Conservation (phyloP, 768 basidiomycete genomes). For the Agaricus sinodeliciosus region DNA sequence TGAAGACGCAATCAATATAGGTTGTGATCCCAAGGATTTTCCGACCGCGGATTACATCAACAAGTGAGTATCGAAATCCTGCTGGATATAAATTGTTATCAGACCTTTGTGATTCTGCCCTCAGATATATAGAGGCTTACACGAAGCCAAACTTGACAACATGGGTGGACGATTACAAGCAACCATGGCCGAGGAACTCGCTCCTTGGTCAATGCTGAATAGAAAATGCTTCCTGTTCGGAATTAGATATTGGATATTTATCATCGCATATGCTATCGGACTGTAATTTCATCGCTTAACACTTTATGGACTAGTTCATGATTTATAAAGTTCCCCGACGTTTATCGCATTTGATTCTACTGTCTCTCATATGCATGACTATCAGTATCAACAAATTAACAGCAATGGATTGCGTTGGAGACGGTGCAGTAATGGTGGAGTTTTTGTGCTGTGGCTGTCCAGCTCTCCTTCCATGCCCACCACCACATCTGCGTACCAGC, state of each 20-base stretch:
- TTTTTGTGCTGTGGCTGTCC: background rate
- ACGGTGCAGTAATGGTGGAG: no score
- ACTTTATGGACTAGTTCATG: no score
- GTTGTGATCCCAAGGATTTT: conserved; percentile 60
- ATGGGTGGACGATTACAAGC: conserved; percentile 43
- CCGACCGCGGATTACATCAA: conserved; percentile 74
- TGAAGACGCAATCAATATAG: conserved; percentile 52
- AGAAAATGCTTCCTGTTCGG: background rate
- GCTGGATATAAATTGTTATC: background rate
- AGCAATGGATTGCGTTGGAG: no score
- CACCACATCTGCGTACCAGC: conserved; percentile 15
- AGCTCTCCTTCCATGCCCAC: background rate
- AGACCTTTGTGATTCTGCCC: background rate
- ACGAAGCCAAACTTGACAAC: conserved; percentile 58
- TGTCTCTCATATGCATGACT: no score
- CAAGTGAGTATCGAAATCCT: conserved; percentile 29
- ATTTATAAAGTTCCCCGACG: no score
- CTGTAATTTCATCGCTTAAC: no score
- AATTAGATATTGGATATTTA: no score
- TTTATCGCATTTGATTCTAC: no score
- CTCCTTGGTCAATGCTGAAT: conserved; percentile 31
- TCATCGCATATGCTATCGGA: background rate
- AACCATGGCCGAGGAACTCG: conserved; percentile 56
- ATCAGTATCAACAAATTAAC: no score
- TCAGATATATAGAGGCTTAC: conserved; percentile 60